Evolutionary conservation across 192 early-diverging fungal genomes (phyloP).

Genomic region (Blastocladiella britannica): DNA sequence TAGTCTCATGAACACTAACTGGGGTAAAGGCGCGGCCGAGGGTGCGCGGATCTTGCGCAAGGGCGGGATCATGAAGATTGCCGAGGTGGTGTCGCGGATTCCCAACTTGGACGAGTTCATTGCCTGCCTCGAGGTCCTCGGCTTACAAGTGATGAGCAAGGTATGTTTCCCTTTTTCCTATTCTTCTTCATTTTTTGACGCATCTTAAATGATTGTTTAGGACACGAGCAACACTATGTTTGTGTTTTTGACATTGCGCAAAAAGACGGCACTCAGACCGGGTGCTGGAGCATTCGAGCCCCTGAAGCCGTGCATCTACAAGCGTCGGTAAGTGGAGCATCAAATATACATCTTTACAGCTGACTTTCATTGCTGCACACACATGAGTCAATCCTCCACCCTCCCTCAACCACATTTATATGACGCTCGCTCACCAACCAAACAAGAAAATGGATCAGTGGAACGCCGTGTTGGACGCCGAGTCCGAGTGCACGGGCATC

Average conservation of each 20-base stretch:
- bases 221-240: conserved; percentile 87
- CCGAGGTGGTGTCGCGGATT: conserved; percentile 84
- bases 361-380: no score
- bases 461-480: conserved; percentile 46
- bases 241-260: conserved; percentile 64
- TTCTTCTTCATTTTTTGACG: conserved; percentile 1
- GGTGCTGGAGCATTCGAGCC: conserved; percentile 1
- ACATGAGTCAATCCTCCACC: no score
- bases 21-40: conserved; percentile 72
- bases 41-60: conserved; percentile 64
- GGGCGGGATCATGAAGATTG: conserved; percentile 70
- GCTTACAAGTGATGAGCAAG: conserved; percentile 54
- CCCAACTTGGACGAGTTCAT: conserved; percentile 59
- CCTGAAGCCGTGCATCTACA: conserved; percentile 42
- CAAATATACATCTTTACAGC: no score
- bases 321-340: conserved; percentile 19
- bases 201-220: conserved; percentile 13
- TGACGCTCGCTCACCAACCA: no score
- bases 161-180: conserved; percentile 10
- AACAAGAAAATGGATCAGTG: no score
- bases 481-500: conserved; percentile 73
- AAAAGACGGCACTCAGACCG: no score
- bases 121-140: conserved; percentile 38
- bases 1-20: conserved; percentile 94
- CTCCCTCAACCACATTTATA: no score